phyloP scores from a whole-genome alignment of 148 eudicot genomes.

The Gaultheria prostrata region DNA sequence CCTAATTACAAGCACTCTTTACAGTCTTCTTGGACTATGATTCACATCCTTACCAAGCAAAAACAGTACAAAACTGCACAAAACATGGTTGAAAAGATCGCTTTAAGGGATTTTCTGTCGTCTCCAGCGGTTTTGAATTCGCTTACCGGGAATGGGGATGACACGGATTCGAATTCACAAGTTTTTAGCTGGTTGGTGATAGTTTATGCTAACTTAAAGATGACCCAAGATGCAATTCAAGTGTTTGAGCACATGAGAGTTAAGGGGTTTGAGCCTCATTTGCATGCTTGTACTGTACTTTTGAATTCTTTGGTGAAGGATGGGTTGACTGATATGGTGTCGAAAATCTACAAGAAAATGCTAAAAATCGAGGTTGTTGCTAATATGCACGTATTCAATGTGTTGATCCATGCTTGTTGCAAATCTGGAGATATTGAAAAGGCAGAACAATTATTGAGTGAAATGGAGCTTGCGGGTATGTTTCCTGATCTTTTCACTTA shows the following conservation, averaged over 20 bases:
- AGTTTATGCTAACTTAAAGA: conserved; percentile 56
- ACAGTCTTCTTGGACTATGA: conserved; percentile 67
- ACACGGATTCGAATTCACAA: conserved; percentile 55
- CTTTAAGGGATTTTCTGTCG: conserved; percentile 54
- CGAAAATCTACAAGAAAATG: conserved; percentile 80
- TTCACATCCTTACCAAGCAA: conserved; percentile 50
- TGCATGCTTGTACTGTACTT: conserved; percentile 83
- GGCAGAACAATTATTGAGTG: conserved; percentile 63
- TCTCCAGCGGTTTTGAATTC: conserved; percentile 69
- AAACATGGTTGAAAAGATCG: conserved; percentile 64
- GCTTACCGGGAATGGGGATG: conserved; percentile 32
- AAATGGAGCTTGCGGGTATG: conserved; percentile 65
- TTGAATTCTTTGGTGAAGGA: conserved; percentile 69
- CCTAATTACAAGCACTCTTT: conserved; percentile 71
- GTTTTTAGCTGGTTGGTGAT: conserved; percentile 95
- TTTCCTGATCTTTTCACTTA: conserved; percentile 74
- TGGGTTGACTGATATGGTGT: conserved; percentile 48
- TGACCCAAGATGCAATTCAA: conserved; percentile 70
- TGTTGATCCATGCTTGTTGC: conserved; percentile 81
- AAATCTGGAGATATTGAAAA: conserved; percentile 73
- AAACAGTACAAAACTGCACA: conserved; percentile 63
- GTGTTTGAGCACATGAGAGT: conserved; percentile 86
- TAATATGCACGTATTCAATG: conserved; percentile 72
- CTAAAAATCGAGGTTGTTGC: conserved; percentile 66
- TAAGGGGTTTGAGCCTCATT: conserved; percentile 52